These are phyloP conservation scores for Solanum arcanum DNA, from an alignment of 257 asterid species.

Conservation along the genomic window DNA sequence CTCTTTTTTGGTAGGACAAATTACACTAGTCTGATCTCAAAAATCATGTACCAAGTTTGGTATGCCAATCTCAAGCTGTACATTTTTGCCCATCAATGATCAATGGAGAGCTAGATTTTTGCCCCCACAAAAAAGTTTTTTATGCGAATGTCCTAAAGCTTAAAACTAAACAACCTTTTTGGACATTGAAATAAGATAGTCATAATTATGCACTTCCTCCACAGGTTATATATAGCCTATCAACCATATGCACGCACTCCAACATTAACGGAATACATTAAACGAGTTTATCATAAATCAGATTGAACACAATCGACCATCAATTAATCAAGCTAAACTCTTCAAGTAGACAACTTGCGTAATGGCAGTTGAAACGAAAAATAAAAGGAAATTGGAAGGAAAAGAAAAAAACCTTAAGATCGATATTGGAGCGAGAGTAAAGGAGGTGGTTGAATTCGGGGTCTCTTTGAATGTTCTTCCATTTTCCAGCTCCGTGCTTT, in stretches of 20 bases:
- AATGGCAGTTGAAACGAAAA: neutral
- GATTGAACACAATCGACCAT: neutral
- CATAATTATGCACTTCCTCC: neutral
- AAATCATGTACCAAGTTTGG: neutral
- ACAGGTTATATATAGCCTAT: neutral
- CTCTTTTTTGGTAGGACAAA: neutral
- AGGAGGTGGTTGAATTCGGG: constrained; percentile 54
- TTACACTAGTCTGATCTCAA: neutral
- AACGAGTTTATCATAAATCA: neutral
- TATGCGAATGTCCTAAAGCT: neutral
- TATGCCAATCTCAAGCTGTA: neutral
- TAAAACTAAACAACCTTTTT: neutral
- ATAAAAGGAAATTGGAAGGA: neutral
- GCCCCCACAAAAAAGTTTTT: neutral
- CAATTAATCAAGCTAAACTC: neutral
- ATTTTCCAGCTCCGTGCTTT: constrained; percentile 69
- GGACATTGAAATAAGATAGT: neutral
- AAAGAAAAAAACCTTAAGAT: constrained; percentile 41
- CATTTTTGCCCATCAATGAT: neutral
- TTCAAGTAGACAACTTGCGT: neutral
- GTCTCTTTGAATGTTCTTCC: constrained; percentile 61
- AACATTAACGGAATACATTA: neutral
- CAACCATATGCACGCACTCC: neutral
- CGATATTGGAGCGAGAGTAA: constrained; percentile 55
- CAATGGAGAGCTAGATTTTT: neutral